Evolutionary conservation across 768 basidiomycete species (phyloP).

Genomic region (Mrakia blollopis): DNA sequence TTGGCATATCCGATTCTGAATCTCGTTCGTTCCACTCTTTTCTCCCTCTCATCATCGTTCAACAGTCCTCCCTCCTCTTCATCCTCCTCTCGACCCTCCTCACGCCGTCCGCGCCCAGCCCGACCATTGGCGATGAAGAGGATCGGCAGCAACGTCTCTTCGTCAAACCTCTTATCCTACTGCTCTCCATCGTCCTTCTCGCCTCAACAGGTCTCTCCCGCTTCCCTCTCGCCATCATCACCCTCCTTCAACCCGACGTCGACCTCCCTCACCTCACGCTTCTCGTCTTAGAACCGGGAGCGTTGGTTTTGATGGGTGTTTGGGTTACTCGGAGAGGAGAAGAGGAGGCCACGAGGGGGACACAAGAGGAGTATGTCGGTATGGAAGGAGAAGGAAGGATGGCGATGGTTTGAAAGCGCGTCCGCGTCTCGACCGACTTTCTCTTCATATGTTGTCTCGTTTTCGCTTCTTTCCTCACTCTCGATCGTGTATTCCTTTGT

Average conservation of each 20-base stretch:
- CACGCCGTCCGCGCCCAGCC: neutral
- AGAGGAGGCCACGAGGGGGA: too few relatives aligned
- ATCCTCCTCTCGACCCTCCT: neutral
- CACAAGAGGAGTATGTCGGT: too few relatives aligned
- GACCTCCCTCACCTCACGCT: neutral
- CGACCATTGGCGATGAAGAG: constrained; percentile 38
- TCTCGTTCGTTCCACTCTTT: neutral
- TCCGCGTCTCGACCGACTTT: too few relatives aligned
- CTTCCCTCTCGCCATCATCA: neutral
- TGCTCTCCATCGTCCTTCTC: too few relatives aligned
- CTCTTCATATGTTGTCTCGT: too few relatives aligned
- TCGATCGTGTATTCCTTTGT: too few relatives aligned
- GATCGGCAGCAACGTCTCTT: constrained; percentile 52
- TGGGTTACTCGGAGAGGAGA: too few relatives aligned
- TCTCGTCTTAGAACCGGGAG: neutral
- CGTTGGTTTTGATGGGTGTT: neutral
- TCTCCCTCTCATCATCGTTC: neutral
- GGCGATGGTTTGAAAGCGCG: too few relatives aligned
- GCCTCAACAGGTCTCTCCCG: constrained; percentile 4
- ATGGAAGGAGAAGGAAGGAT: too few relatives aligned
- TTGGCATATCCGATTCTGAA: neutral
- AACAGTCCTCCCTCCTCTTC: neutral
- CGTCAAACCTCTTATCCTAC: neutral
- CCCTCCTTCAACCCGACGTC: neutral
- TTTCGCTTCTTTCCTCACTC: too few relatives aligned